Evolutionary conservation across 2,329 filamentous ascomycete genomes (phyloP), one percentile per base, ranked within the genome.

Genomic region (Fusarium napiforme): DNA sequence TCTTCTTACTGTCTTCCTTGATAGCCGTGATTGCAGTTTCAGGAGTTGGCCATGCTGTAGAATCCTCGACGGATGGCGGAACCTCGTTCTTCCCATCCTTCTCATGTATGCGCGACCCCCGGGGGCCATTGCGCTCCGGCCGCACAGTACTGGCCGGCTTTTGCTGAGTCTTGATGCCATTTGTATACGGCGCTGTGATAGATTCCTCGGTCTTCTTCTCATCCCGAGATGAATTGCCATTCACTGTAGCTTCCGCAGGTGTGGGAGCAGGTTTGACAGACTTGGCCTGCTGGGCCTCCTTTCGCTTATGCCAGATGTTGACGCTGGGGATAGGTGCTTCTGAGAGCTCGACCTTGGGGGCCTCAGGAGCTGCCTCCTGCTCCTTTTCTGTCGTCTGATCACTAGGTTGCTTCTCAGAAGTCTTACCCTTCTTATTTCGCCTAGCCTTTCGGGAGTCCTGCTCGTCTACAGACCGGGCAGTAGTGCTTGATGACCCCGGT

Each of bases 1-100:
- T 95, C 78, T 92, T 91, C 83, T 93, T 93, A 42, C 53, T 52
- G 70, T 93, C 89, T 75, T 96, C 94, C 72, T 87, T 85, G 50
- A 83, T 82, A 56, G 92, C 91, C 59, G 92, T 85, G 58, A 83
- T 82, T 52, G 92, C 91, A 58, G 92, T 90, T 76, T 97, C 94
- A 1, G 95, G 95, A 6, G 96, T 98, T 21, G 96, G 96, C 96
- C 96, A 99, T 26, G 91, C 91, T 60, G 90, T 85, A 56, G 93
- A 88, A 81, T 98, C 95, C 66, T 89, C 91, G 52, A 94, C 92
- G 5, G 93, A 87, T 32, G 93, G 93, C 9, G 85, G 79, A 5
- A 82, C 71, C 30, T 82, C 83, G 19, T 77, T 60, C 70, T 80
- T 82, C 66, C 57, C 66, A 47, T 82, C 84, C 72, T 84, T 87